phyloP scores from a whole-genome alignment of 2,329 filamentous ascomycete species.

The Rutstroemia sp. region DNA sequence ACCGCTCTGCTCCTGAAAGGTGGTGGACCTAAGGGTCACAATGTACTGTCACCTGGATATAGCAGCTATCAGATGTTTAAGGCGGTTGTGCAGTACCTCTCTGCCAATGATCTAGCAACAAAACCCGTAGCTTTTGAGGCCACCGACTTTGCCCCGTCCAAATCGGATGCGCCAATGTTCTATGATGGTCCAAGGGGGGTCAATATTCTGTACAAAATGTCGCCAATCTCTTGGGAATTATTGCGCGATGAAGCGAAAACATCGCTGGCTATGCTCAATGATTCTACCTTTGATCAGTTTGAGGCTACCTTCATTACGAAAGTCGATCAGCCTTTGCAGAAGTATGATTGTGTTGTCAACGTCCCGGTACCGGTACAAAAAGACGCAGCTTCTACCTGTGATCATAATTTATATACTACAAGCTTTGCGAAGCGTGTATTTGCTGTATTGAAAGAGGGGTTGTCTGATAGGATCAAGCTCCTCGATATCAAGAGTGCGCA shows the following conservation, averaged over 20 bases:
- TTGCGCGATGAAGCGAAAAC: conserved; percentile 68
- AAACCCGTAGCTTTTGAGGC: conserved; percentile 50
- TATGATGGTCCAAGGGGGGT: conserved; percentile 69
- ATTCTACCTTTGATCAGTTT: conserved; percentile 71
- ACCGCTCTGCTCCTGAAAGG: conserved; percentile 73
- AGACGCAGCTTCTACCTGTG: conserved; percentile 13
- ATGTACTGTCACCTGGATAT: conserved; percentile 69
- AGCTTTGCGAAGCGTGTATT: conserved; percentile 51
- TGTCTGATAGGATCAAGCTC: conserved; percentile 66
- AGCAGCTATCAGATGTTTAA: conserved; percentile 95
- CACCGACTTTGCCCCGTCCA: conserved; percentile 34
- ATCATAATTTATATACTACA: conserved; percentile 22
- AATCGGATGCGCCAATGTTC: conserved; percentile 55
- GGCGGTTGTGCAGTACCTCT: conserved; percentile 80
- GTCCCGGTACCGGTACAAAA: conserved; percentile 13
- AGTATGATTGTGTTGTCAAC: conserved; percentile 43
- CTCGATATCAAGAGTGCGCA: conserved; percentile 49
- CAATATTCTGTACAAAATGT: conserved; percentile 90
- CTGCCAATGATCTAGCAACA: conserved; percentile 62
- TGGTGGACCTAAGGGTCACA: conserved; percentile 64
- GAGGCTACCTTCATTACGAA: conserved; percentile 72
- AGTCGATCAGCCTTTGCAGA: conserved; percentile 45
- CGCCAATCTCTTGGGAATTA: conserved; percentile 68
- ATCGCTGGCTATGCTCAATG: conserved; percentile 68
- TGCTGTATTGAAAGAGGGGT: conserved; percentile 57